Percentiles rank a stretch among this genome's conserved stretches.
These are phyloP conservation scores for Entomortierella lignicola DNA, from an alignment of 192 early-diverging fungal genomes.

Conservation along the genomic window DNA sequence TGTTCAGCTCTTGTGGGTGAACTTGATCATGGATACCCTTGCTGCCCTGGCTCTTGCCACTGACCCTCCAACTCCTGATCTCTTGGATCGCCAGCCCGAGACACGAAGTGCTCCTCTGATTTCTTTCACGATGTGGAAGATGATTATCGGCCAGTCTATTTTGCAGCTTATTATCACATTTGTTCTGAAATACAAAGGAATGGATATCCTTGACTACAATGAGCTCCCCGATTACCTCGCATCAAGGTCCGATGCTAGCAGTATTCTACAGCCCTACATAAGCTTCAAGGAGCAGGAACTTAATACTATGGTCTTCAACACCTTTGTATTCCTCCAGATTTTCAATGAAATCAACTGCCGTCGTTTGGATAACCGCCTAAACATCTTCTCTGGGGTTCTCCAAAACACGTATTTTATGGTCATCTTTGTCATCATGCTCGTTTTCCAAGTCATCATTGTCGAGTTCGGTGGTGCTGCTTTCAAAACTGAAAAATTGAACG, in stretches of 20 bases:
- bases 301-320: constrained; percentile 88
- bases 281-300: constrained; percentile 59
- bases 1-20: constrained; percentile 97
- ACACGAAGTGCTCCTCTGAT: constrained; percentile 83
- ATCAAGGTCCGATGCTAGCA: background rate
- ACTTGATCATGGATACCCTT: constrained; percentile 99
- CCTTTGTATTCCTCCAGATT: constrained; percentile 90
- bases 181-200: constrained; percentile 71
- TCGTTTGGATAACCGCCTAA: constrained; percentile 77
- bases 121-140: constrained; percentile 92
- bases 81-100: constrained; percentile 91
- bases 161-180: constrained; percentile 88
- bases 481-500: constrained; percentile 73
- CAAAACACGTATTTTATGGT: constrained; percentile 83
- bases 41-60: constrained; percentile 97
- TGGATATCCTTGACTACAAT: constrained; percentile 66
- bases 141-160: constrained; percentile 90
- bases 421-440: constrained; percentile 81
- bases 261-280: background rate
- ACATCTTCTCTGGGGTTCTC: constrained; percentile 84
- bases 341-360: constrained; percentile 93
- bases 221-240: constrained; percentile 25
- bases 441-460: constrained; percentile 88
- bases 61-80: constrained; percentile 84
- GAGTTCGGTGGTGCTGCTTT: constrained; percentile 90